Evolutionary conservation across 2,329 filamentous ascomycete genomes (phyloP).

Genomic region (Penicillium sclerotiorum): DNA sequence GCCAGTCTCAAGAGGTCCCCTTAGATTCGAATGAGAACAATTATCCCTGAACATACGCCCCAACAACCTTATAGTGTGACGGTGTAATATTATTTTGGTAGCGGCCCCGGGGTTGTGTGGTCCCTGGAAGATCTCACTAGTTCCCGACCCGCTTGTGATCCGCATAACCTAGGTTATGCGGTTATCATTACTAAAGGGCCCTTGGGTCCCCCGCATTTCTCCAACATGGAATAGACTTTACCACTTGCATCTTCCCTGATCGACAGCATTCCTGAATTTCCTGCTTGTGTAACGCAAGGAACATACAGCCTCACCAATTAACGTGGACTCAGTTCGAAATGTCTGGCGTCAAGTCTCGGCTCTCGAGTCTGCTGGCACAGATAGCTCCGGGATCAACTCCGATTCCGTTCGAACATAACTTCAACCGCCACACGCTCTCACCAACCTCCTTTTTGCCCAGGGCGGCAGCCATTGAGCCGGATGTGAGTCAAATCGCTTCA

Average conservation of each 20-base stretch:
- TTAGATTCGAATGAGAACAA: too few species aligned
- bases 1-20: too few species aligned
- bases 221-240: conserved; percentile 8
- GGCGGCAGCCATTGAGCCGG: conserved; percentile 83
- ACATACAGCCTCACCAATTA: too few species aligned
- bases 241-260: background rate
- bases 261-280: background rate
- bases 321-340: too few species aligned
- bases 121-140: background rate
- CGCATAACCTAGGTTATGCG: conserved; percentile 24
- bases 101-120: background rate
- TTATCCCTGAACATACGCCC: too few species aligned
- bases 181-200: conserved; percentile 12
- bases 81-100: too few species aligned
- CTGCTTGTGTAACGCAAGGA: background rate
- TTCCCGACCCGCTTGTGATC: conserved; percentile 18
- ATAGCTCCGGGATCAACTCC: conserved; percentile 19
- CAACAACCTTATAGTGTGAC: too few species aligned
- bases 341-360: conserved; percentile 29
- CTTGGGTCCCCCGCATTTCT: conserved; percentile 22
- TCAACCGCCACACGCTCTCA: conserved; percentile 65
- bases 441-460: conserved; percentile 86
- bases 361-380: conserved; percentile 35
- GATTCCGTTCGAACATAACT: conserved; percentile 33
- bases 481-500: conserved; percentile 55